A percentile compares a stretch with the other conserved stretches of the same genome.
These are phyloP conservation scores for Coniochaeta ligniaria DNA, from an alignment of 2,329 filamentous ascomycete genomes.

Conservation along the genomic window DNA sequence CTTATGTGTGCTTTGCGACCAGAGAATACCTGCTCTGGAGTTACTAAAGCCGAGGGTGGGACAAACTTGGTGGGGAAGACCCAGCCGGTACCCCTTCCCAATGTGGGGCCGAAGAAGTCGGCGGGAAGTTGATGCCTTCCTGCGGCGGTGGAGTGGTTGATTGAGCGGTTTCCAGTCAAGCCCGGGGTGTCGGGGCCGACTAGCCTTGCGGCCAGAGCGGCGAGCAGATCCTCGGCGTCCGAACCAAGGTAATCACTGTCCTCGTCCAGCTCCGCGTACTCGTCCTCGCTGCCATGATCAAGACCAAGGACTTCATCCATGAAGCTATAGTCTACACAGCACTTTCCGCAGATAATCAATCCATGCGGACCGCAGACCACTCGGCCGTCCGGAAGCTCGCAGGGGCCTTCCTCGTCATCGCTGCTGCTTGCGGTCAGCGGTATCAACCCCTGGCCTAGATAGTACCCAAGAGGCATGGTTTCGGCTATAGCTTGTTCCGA, in stretches of 20 bases:
- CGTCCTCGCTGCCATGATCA: neutral
- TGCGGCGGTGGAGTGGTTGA: neutral
- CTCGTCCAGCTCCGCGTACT: conserved; percentile 9
- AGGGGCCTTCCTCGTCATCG: conserved; percentile 25
- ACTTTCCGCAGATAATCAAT: conserved; percentile 21
- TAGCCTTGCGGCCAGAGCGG: too few relatives aligned
- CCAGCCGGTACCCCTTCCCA: conserved; percentile 20
- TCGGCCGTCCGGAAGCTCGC: conserved; percentile 24
- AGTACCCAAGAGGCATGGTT: conserved; percentile 18
- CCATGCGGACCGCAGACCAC: conserved; percentile 27
- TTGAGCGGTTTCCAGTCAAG: neutral
- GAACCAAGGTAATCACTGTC: conserved; percentile 8
- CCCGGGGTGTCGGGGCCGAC: neutral
- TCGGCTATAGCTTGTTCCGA: neutral
- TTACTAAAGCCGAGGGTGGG: conserved; percentile 12
- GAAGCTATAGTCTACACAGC: conserved; percentile 27
- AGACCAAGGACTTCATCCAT: conserved; percentile 14
- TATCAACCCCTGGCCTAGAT: conserved; percentile 17
- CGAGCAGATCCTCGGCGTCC: conserved; percentile 8
- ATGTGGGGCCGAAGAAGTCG: neutral
- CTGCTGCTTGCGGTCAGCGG: conserved; percentile 17
- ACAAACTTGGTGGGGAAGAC: conserved; percentile 24
- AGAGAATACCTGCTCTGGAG: neutral
- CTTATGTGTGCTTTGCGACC: neutral
- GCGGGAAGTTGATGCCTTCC: neutral